Evolutionary conservation across 2,329 filamentous ascomycete species (phyloP).

Genomic region (Drechslera avenae): DNA sequence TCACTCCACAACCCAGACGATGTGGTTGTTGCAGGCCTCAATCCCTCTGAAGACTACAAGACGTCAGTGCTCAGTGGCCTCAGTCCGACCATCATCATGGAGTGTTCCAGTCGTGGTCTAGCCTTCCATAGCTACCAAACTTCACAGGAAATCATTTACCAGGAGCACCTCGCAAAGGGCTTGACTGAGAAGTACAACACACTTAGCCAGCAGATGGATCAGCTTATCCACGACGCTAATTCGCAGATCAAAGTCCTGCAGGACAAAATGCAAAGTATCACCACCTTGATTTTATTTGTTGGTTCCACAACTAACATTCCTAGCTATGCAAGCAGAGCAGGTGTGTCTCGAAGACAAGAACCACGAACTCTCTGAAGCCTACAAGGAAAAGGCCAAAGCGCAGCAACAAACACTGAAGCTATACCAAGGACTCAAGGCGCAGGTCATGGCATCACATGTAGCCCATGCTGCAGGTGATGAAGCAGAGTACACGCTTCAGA

Average conservation of each 20-base stretch:
- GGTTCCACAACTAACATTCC: neutral
- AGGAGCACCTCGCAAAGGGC: slow-evolving; percentile 73
- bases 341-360: slow-evolving; percentile 71
- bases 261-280: slow-evolving; percentile 65
- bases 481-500: slow-evolving; percentile 38
- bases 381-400: slow-evolving; percentile 72
- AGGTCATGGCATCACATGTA: slow-evolving; percentile 60
- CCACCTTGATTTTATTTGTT: neutral
- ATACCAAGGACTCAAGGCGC: slow-evolving; percentile 62
- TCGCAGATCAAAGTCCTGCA: slow-evolving; percentile 70
- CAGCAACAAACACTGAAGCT: slow-evolving; percentile 69
- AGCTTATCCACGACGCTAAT: slow-evolving; percentile 76
- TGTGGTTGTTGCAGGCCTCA: slow-evolving; percentile 71
- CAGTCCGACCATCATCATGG: slow-evolving; percentile 80
- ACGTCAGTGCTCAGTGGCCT: slow-evolving; percentile 83
- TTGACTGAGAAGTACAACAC: slow-evolving; percentile 72
- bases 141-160: slow-evolving; percentile 81
- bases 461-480: slow-evolving; percentile 60
- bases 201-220: slow-evolving; percentile 71
- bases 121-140: slow-evolving; percentile 88
- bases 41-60: slow-evolving; percentile 87
- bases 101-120: slow-evolving; percentile 79
- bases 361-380: slow-evolving; percentile 69
- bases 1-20: slow-evolving; percentile 74
- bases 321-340: slow-evolving; percentile 66